Percentiles rank a stretch among this genome's conserved stretches.
Evolutionary conservation across 495 filamentous ascomycete genomes (phyloP).

Genomic region (Aspergillus affinis): DNA sequence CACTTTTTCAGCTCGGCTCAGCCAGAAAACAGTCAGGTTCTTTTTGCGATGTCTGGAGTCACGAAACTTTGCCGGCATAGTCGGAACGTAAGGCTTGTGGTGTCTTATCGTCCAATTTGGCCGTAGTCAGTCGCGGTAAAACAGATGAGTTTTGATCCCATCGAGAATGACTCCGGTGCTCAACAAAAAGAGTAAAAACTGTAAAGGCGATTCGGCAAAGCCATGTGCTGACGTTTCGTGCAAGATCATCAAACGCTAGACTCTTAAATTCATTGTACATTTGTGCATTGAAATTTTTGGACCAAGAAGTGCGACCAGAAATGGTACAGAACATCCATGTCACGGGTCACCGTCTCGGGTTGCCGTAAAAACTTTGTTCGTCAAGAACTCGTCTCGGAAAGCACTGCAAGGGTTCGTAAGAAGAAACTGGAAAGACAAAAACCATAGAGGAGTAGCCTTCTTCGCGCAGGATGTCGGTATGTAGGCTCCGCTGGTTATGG

Average conservation of each 20-base stretch:
- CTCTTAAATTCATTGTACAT: conserved; percentile 81
- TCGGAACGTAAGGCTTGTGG: conserved; percentile 50
- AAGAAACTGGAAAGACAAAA: conserved; percentile 39
- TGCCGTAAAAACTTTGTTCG: conserved; percentile 49
- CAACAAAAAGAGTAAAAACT: conserved; percentile 38
- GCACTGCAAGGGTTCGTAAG: conserved; percentile 53
- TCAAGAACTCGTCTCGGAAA: conserved; percentile 49
- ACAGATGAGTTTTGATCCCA: neutral
- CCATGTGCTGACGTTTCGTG: conserved; percentile 46
- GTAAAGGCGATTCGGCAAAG: conserved; percentile 56
- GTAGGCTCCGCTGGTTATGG: conserved; percentile 12
- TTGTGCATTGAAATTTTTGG: conserved; percentile 67
- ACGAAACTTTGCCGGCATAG: conserved; percentile 53
- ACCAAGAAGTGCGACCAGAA: conserved; percentile 80
- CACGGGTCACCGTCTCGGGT: conserved; percentile 48
- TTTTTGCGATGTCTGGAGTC: conserved; percentile 57
- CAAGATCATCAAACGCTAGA: conserved; percentile 66
- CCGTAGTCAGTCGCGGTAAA: neutral
- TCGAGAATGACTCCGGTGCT: conserved; percentile 27
- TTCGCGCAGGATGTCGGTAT: conserved; percentile 47
- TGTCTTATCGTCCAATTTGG: neutral
- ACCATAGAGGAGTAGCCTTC: conserved; percentile 35
- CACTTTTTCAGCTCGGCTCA: conserved; percentile 45
- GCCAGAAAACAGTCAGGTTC: conserved; percentile 41
- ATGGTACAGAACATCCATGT: conserved; percentile 69